phyloP scores from a whole-genome alignment of 2,329 filamentous ascomycete genomes.

The Colletotrichum liriopes region DNA sequence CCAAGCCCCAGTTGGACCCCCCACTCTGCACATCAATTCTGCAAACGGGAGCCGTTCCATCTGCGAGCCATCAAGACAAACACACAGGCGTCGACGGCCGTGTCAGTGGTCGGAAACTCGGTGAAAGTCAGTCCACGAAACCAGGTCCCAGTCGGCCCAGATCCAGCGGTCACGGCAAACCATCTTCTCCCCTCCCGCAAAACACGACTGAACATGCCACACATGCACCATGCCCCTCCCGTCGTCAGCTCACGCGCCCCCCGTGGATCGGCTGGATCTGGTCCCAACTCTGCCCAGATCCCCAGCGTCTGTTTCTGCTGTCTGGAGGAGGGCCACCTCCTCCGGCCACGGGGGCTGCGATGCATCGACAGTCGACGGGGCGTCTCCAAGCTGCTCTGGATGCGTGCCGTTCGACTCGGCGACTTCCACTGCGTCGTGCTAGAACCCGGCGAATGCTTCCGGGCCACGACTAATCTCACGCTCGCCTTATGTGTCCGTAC shows the following conservation, averaged over 20 bases:
- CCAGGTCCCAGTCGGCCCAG: slow-evolving; percentile 10
- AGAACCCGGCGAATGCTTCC: slow-evolving; percentile 4
- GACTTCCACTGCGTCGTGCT: not conserved
- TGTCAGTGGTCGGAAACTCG: not conserved
- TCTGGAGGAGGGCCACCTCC: not conserved
- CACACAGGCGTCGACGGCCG: not conserved
- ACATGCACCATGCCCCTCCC: slow-evolving; percentile 36
- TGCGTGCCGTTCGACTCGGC: not conserved
- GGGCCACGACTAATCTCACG: not conserved
- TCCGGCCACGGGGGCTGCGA: not conserved
- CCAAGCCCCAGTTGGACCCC: slow-evolving; percentile 4
- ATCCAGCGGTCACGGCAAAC: slow-evolving; percentile 25
- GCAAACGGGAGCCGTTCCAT: slow-evolving; percentile 37
- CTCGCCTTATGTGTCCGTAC: slow-evolving; percentile 7
- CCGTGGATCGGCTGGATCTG: slow-evolving; percentile 26
- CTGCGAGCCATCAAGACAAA: not conserved
- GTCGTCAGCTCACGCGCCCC: slow-evolving; percentile 39
- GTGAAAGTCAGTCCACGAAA: slow-evolving; percentile 8
- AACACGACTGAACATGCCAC: slow-evolving; percentile 3
- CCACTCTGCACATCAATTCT: slow-evolving; percentile 18
- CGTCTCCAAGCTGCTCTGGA: not conserved
- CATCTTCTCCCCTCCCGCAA: not conserved
- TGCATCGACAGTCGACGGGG: not conserved
- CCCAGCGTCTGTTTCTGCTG: not conserved
- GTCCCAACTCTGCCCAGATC: slow-evolving; percentile 3